Conservation (phyloP, 1,284 basidiomycete genomes). For the Moesziomyces antarcticus region DNA sequence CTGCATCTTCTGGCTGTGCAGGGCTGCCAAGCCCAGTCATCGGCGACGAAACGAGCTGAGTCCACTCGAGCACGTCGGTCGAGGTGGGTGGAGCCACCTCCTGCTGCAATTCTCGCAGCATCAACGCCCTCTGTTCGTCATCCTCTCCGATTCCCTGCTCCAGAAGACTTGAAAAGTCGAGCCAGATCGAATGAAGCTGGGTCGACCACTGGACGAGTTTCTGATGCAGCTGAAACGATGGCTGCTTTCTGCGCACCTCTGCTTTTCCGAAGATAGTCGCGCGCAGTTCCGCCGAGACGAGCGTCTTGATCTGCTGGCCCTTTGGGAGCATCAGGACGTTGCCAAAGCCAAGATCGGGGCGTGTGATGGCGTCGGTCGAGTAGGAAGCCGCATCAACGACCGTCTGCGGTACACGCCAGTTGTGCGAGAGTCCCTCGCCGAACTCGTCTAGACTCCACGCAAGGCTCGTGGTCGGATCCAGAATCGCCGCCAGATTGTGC, state of each 20-base stretch:
- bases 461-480: slow-evolving; percentile 7
- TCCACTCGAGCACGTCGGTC: slow-evolving; percentile 30
- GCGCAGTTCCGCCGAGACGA: slow-evolving; percentile 21
- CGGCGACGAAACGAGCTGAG: slow-evolving; percentile 4
- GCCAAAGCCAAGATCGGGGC: not conserved
- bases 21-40: too few relatives aligned
- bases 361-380: slow-evolving; percentile 31
- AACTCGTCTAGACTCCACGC: slow-evolving; percentile 45
- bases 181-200: slow-evolving; percentile 2
- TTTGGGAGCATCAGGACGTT: slow-evolving; percentile 6
- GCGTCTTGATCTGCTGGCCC: slow-evolving; percentile 36
- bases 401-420: slow-evolving; percentile 33
- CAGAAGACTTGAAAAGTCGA: not conserved
- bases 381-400: slow-evolving; percentile 18
- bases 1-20: not conserved
- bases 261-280: not conserved
- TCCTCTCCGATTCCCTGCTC: too few relatives aligned
- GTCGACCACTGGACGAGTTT: slow-evolving; percentile 24
- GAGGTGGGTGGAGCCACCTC: slow-evolving; percentile 3
- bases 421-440: slow-evolving; percentile 21
- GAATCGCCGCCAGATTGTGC: not conserved
- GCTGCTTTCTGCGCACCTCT: not conserved
- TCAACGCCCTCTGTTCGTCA: not conserved
- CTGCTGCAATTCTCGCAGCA: slow-evolving; percentile 9
- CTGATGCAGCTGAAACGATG: slow-evolving; percentile 4